phyloP scores from a whole-genome alignment of 495 filamentous ascomycete genomes.

The Trichoderma asperelloides region DNA sequence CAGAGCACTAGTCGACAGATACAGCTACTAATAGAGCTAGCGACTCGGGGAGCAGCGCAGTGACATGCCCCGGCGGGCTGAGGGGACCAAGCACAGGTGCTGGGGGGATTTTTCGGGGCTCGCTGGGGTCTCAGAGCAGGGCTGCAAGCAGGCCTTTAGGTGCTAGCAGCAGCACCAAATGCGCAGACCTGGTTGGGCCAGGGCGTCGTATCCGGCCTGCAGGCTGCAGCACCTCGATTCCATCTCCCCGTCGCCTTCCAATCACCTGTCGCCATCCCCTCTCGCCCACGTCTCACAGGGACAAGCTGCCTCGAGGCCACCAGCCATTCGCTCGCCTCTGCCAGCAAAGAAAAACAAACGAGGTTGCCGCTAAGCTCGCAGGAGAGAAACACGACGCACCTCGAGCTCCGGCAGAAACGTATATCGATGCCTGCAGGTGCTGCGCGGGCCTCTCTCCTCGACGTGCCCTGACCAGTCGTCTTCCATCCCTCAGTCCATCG shows the following conservation, averaged over 20 bases:
- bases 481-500: constrained; percentile 2
- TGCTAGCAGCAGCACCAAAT: background rate
- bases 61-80: background rate
- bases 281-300: constrained; percentile 6
- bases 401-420: constrained; percentile 7
- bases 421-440: constrained; percentile 11
- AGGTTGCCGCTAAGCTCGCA: background rate
- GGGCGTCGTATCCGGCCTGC: constrained; percentile 6
- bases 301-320: background rate
- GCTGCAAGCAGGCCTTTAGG: background rate
- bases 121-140: background rate
- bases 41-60: background rate
- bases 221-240: constrained; percentile 2
- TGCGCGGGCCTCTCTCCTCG: constrained; percentile 14
- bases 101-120: background rate
- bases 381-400: background rate
- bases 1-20: background rate
- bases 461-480: constrained; percentile 14
- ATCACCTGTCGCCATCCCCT: background rate
- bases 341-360: background rate
- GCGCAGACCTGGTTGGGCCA: background rate
- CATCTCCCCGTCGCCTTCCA: constrained; percentile 4
- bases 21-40: no score
- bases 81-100: background rate
- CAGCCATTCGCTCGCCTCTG: background rate